Base-by-base conservation (phyloP, 129 eudicot species). In the Helichrysum umbraculigerum region DNA sequence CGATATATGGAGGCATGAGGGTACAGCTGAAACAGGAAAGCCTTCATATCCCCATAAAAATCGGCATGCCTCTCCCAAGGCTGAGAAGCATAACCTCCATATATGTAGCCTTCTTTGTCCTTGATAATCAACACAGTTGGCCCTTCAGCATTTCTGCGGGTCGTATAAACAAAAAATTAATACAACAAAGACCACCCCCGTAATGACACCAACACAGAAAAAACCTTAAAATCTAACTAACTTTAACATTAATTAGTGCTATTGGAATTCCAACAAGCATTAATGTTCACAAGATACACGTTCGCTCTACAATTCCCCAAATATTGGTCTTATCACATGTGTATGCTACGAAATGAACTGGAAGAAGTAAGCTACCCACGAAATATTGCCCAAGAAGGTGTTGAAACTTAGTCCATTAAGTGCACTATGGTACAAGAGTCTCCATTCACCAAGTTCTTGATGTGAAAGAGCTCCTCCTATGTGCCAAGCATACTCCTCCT, bases 31-130 rank as follows among this genome's bases (percentile, higher is more conserved):
- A 94, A 94, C 58, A 94, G 87, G 74, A 94, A 94, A 73, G 89
- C 87, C 77, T 89, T 91, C 93, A 94, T 84, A 78, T 94, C 97
- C 60, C 98, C 98, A 82, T 94, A 94, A 76, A 87, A 94, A 58
- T 94, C 97, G 20, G 84, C 88, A 79, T 94, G 97, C 75, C 79
- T 88, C 66, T 88, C 93, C 97, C 98, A 94, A 44, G 96, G 88
- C 81, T 88, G 98, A 73, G 98, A 94, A 64, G 90, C 98, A 87
- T 88, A 91, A 76, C 97, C 98, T 41, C 98, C 98, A 84, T 84
- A 94, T 41, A 91, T 68, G 77, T 75, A 83, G 58, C 98, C 96
- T 71, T 94, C 96, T 65, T 72, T 94, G 81, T 94, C 98, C 85
- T 91, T 94, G 35, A 94, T 71, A 56, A 94, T 78, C 81, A 91